Percentiles rank a stretch among this genome's conserved stretches.
These are phyloP conservation scores for Xylariaceae sp. DNA, from an alignment of 2,329 filamentous ascomycete species.

Conservation along the genomic window DNA sequence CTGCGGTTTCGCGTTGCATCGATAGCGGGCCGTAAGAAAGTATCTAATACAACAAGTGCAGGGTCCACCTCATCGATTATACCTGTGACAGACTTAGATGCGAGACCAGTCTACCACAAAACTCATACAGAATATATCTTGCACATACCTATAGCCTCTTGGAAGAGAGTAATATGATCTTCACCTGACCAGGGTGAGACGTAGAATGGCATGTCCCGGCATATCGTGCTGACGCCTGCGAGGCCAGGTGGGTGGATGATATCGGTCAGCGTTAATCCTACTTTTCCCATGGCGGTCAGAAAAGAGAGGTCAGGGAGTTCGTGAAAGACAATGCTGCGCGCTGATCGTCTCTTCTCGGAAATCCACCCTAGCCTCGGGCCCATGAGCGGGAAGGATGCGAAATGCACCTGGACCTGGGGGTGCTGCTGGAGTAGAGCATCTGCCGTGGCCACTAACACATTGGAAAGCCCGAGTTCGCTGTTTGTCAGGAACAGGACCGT, in stretches of 20 bases:
- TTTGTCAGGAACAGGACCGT: conserved; percentile 30
- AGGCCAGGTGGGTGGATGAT: conserved; percentile 23
- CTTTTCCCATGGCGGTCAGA: background rate
- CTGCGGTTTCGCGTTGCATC: conserved; percentile 29
- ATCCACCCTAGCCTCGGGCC: conserved; percentile 21
- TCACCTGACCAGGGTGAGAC: conserved; percentile 29
- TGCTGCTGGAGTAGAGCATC: conserved; percentile 30
- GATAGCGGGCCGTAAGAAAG: conserved; percentile 25
- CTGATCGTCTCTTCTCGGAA: conserved; percentile 15
- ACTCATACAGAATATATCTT: too few species aligned
- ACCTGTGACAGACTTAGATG: conserved; percentile 7
- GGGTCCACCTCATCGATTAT: conserved; percentile 30
- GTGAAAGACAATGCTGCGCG: conserved; percentile 27
- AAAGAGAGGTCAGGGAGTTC: conserved; percentile 17
- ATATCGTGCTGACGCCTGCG: conserved; percentile 1
- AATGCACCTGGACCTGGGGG: conserved; percentile 29
- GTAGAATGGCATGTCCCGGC: conserved; percentile 17
- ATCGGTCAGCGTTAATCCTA: background rate
- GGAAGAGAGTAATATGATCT: conserved; percentile 26
- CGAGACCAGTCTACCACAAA: background rate
- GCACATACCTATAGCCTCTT: conserved; percentile 3
- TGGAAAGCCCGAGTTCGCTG: conserved; percentile 30
- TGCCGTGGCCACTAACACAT: conserved; percentile 28
- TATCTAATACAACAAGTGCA: conserved; percentile 31
- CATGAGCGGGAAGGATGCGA: conserved; percentile 27